Evolutionary conservation across 2,329 filamentous ascomycete species (phyloP).

Genomic region (Torrubiellomyces zombiae): DNA sequence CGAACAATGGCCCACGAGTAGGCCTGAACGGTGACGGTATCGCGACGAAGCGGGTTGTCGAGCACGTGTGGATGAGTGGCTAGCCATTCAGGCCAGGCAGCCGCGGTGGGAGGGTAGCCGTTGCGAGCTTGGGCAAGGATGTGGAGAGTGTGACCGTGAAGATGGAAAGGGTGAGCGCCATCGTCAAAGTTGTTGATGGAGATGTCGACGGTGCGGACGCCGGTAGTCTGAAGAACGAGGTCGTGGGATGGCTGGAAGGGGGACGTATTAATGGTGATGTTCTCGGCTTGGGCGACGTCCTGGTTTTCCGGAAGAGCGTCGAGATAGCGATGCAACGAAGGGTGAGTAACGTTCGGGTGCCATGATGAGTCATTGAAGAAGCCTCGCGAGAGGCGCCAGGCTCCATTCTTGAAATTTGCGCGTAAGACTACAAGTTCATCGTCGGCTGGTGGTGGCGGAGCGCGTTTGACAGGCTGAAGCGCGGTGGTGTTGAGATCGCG

Average conservation of each 20-base stretch:
- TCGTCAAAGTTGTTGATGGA: conserved; percentile 45
- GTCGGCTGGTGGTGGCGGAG: conserved; percentile 19
- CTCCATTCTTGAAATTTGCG: conserved; percentile 37
- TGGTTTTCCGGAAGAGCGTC: conserved; percentile 8
- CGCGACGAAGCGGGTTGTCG: conserved; percentile 18
- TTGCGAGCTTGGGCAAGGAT: conserved; percentile 17
- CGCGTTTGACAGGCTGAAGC: conserved; percentile 21
- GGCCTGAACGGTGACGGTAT: conserved; percentile 32
- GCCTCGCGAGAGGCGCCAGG: conserved; percentile 33
- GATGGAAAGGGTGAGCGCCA: conserved; percentile 26
- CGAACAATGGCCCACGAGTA: conserved; percentile 38
- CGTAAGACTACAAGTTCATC: conserved; percentile 27
- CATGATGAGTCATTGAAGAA: conserved; percentile 38
- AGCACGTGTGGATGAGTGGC: conserved; percentile 7
- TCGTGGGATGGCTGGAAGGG: conserved; percentile 14
- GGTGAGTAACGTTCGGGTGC: conserved; percentile 19
- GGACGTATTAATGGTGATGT: conserved; percentile 13
- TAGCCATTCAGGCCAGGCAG: conserved; percentile 11
- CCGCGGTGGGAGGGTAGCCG: conserved; percentile 17
- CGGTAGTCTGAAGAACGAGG: conserved; percentile 30
- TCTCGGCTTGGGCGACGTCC: conserved; percentile 3
- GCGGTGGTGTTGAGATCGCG: conserved; percentile 34
- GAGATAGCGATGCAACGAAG: conserved; percentile 19
- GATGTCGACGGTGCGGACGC: conserved; percentile 36
- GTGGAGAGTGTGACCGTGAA: conserved; percentile 44